These are phyloP conservation scores for Phytophthora quininea DNA, from an alignment of 352 stramenopile genomes.

Conservation along the genomic window DNA sequence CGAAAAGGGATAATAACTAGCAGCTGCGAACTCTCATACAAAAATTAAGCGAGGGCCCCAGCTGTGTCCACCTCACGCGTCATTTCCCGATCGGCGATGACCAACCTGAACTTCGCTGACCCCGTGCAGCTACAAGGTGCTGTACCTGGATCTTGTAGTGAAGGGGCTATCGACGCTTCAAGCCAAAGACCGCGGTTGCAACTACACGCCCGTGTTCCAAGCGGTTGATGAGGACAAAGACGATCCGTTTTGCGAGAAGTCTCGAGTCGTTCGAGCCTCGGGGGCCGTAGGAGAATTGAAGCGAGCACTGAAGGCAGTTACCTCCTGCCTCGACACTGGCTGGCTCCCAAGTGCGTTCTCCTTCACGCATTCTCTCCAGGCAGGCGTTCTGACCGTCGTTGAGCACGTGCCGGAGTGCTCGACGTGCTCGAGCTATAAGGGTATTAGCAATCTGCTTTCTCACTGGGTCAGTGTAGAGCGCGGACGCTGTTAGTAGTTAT, in stretches of 20 bases:
- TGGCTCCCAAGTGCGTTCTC: background rate
- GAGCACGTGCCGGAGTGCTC: too few species aligned
- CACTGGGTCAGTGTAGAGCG: too few species aligned
- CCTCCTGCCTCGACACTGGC: background rate
- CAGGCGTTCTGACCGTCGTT: too few species aligned
- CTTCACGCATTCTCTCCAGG: background rate
- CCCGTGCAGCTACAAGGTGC: constrained; percentile 1
- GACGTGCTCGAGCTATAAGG: too few species aligned
- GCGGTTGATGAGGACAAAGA: background rate
- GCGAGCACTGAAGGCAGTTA: background rate
- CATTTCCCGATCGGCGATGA: background rate
- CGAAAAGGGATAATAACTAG: background rate
- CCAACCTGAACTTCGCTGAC: background rate
- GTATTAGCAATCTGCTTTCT: too few species aligned
- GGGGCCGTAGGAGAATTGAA: background rate
- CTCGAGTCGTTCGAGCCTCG: background rate
- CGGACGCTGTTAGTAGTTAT: too few species aligned
- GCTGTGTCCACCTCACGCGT: background rate
- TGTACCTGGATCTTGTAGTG: background rate
- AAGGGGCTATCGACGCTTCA: background rate
- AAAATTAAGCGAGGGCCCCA: too few species aligned
- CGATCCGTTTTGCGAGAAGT: constrained; percentile 1
- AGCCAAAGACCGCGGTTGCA: background rate
- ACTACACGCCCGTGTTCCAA: constrained; percentile 1
- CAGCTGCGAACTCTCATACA: background rate